Percentiles rank a stretch among this genome's conserved stretches.
These are phyloP conservation scores for Yamadazyma epiphylla DNA, from an alignment of 1,139 yeast species.

Conservation along the genomic window DNA sequence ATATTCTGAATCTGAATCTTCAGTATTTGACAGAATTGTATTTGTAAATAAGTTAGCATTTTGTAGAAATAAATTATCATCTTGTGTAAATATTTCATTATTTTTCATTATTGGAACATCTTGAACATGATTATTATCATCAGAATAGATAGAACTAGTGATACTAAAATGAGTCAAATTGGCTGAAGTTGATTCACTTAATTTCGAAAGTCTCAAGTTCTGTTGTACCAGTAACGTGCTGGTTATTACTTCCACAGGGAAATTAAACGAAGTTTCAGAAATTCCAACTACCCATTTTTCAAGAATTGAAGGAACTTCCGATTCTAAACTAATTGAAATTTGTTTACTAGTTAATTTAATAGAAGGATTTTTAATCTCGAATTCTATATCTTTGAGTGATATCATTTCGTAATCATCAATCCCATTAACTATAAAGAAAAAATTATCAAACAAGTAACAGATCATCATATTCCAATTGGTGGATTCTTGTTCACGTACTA, in stretches of 20 bases:
- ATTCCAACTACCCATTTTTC: slow-evolving; percentile 47
- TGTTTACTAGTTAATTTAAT: slow-evolving; percentile 3
- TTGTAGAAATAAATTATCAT: neutral
- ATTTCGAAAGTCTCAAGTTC: slow-evolving; percentile 1
- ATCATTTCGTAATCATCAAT: slow-evolving; percentile 1
- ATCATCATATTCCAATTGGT: slow-evolving; percentile 11
- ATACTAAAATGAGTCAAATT: neutral
- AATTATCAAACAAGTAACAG: slow-evolving; percentile 32
- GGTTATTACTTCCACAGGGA: slow-evolving; percentile 37
- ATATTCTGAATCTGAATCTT: slow-evolving; percentile 13
- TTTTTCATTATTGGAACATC: slow-evolving; percentile 2
- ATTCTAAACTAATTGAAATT: slow-evolving; percentile 15
- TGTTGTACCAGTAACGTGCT: slow-evolving; percentile 21
- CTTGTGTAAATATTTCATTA: neutral
- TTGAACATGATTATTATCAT: slow-evolving; percentile 7
- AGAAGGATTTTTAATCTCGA: slow-evolving; percentile 7
- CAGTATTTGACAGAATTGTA: slow-evolving; percentile 1
- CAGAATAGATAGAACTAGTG: slow-evolving; percentile 3
- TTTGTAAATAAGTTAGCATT: neutral
- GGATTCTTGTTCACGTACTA: slow-evolving; percentile 10
- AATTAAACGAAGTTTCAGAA: slow-evolving; percentile 27
- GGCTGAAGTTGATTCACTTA: slow-evolving; percentile 7
- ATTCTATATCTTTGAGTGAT: slow-evolving; percentile 4
- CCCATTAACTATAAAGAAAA: neutral
- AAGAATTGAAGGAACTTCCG: slow-evolving; percentile 23